These are phyloP conservation scores for Mucor mucedo DNA, from an alignment of 371 early-diverging fungal species.

Conservation along the genomic window DNA sequence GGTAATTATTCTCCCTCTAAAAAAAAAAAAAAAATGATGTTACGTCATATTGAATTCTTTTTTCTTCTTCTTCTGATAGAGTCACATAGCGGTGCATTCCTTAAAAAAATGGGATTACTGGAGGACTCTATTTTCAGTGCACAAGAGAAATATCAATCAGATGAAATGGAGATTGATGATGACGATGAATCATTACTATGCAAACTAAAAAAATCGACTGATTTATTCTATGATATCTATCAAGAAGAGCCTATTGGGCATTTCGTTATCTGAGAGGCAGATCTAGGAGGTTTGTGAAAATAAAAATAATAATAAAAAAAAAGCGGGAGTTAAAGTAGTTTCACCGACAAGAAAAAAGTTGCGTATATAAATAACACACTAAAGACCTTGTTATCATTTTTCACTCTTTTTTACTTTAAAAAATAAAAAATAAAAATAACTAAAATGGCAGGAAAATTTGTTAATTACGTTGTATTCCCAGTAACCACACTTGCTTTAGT, in stretches of 20 bases:
- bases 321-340: conserved; percentile 1
- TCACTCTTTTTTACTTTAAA: conserved; percentile 24
- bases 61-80: background rate
- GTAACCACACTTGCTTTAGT: conserved; percentile 39
- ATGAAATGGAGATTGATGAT: conserved; percentile 8
- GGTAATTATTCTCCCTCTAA: too few species aligned
- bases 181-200: background rate
- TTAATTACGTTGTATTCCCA: conserved; percentile 39
- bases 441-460: conserved; percentile 27
- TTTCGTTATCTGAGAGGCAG: background rate
- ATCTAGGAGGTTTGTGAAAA: background rate
- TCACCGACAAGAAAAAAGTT: conserved; percentile 10
- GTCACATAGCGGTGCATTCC: background rate
- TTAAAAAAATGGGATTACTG: conserved; percentile 11
- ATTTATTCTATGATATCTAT: conserved; percentile 10
- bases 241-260: conserved; percentile 17
- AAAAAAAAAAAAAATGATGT: too few species aligned
- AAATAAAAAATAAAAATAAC: background rate
- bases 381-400: background rate
- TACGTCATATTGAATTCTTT: too few species aligned
- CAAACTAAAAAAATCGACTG: conserved; percentile 2
- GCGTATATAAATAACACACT: background rate
- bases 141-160: conserved; percentile 19
- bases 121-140: conserved; percentile 13
- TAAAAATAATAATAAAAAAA: too few species aligned